These are phyloP conservation scores for Alternaria longipes DNA, from an alignment of 2,329 filamentous ascomycete genomes.

Conservation along the genomic window DNA sequence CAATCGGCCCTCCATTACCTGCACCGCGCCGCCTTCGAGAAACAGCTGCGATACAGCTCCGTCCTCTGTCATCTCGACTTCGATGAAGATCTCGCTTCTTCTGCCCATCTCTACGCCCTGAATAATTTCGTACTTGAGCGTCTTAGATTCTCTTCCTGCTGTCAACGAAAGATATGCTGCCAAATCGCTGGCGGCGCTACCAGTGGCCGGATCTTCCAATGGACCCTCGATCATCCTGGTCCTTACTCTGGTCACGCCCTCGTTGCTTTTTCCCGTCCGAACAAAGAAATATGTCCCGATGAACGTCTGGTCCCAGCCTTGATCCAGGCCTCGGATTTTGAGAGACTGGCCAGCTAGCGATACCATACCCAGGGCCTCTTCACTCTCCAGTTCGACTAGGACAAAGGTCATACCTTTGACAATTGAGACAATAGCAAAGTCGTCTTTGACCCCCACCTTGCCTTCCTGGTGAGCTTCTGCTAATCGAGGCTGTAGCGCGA, in stretches of 20 bases:
- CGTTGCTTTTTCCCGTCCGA: constrained; percentile 42
- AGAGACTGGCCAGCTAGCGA: constrained; percentile 44
- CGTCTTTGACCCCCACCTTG: constrained; percentile 26
- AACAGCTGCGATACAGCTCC: constrained; percentile 53
- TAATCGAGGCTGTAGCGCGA: constrained; percentile 50
- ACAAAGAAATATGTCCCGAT: constrained; percentile 69
- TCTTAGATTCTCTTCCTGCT: constrained; percentile 46
- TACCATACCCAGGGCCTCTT: constrained; percentile 65
- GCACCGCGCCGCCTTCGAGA: constrained; percentile 55
- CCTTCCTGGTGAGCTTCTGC: constrained; percentile 27
- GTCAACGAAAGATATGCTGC: constrained; percentile 57
- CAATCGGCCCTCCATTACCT: constrained; percentile 50
- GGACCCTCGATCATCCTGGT: constrained; percentile 68
- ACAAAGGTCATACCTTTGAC: constrained; percentile 79
- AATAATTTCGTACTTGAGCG: constrained; percentile 53
- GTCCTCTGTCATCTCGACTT: constrained; percentile 53
- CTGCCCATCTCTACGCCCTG: constrained; percentile 64
- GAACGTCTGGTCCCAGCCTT: constrained; percentile 64
- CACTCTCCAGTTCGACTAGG: constrained; percentile 68
- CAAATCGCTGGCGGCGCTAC: constrained; percentile 60
- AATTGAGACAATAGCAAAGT: constrained; percentile 58
- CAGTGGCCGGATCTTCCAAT: constrained; percentile 62
- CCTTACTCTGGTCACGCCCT: constrained; percentile 55
- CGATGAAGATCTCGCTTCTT: constrained; percentile 59
- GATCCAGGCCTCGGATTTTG: constrained; percentile 52